A percentile compares a stretch with the other conserved stretches of the same genome.
phyloP scores from a whole-genome alignment of 1,284 basidiomycete species.

The Tylopilus sp. region DNA sequence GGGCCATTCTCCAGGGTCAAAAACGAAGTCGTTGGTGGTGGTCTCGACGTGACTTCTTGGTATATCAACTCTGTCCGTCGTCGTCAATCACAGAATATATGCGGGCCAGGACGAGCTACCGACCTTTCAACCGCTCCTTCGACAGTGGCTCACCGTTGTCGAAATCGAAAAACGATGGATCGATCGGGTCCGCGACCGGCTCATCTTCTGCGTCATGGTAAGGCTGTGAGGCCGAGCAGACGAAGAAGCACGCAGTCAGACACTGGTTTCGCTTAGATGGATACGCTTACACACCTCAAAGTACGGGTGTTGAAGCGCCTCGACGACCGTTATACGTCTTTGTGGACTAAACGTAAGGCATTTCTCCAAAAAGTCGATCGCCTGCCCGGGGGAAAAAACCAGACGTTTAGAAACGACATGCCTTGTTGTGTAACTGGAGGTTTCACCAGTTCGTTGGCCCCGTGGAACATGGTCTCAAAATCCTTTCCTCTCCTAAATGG shows the following conservation, averaged over 20 bases:
- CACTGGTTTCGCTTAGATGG: neutral
- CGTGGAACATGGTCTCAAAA: conserved; percentile 72
- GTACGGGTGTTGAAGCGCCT: conserved; percentile 92
- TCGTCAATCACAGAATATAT: neutral
- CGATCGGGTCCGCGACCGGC: conserved; percentile 74
- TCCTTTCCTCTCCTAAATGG: conserved; percentile 87
- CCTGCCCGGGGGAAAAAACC: conserved; percentile 34
- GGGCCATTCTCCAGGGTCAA: conserved; percentile 8
- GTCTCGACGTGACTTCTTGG: conserved; percentile 24
- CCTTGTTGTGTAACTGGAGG: neutral
- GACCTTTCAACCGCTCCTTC: conserved; percentile 72
- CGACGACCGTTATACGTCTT: conserved; percentile 84
- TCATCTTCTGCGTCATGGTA: conserved; percentile 92
- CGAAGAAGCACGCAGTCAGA: neutral
- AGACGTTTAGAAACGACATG: neutral
- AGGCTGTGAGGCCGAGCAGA: conserved; percentile 33
- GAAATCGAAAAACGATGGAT: conserved; percentile 89
- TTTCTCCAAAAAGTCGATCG: conserved; percentile 86
- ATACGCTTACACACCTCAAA: conserved; percentile 54
- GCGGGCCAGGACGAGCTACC: conserved; percentile 17
- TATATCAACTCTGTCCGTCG: conserved; percentile 27
- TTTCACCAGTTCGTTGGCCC: conserved; percentile 72
- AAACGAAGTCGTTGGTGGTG: conserved; percentile 18
- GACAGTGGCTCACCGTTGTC: conserved; percentile 65
- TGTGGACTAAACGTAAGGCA: conserved; percentile 92